phyloP scores from a whole-genome alignment of 768 basidiomycete genomes.

The Sarcomyxa edulis region DNA sequence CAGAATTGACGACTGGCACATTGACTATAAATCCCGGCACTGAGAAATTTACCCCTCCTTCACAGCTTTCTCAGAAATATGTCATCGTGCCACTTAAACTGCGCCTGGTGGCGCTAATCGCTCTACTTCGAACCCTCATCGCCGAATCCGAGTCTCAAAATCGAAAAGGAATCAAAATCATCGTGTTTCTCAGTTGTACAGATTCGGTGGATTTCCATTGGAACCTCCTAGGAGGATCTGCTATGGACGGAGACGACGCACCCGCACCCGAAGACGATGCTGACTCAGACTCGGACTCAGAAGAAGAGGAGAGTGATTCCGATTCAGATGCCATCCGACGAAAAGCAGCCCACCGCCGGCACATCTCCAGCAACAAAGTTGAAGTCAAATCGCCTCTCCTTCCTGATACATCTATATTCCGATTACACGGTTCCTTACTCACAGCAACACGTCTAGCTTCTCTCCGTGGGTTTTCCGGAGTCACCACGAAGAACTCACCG shows the following conservation, averaged over 20 bases:
- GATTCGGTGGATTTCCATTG: slow-evolving; percentile 98
- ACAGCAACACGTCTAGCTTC: slow-evolving; percentile 75
- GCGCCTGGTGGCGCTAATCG: slow-evolving; percentile 86
- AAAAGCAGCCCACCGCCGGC: slow-evolving; percentile 12
- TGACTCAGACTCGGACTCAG: slow-evolving; percentile 20
- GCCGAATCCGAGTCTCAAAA: slow-evolving; percentile 46
- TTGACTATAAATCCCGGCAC: no score
- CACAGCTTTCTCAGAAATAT: slow-evolving; percentile 90
- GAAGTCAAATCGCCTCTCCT: slow-evolving; percentile 69
- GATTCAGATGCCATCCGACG: slow-evolving; percentile 25
- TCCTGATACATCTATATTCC: slow-evolving; percentile 76
- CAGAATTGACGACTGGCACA: slow-evolving; percentile 11
- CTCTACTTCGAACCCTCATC: slow-evolving; percentile 78
- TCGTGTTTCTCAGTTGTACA: slow-evolving; percentile 95
- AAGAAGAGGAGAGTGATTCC: slow-evolving; percentile 11
- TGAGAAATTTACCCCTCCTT: slow-evolving; percentile 85
- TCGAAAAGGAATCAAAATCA: slow-evolving; percentile 62
- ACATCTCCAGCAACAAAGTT: slow-evolving; percentile 36
- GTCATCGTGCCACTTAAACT: slow-evolving; percentile 88
- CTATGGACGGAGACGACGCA: slow-evolving; percentile 50
- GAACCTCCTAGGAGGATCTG: slow-evolving; percentile 68
- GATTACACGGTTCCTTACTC: slow-evolving; percentile 90
- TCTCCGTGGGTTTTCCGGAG: slow-evolving; percentile 72
- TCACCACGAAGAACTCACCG: slow-evolving; percentile 21
- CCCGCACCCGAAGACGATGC: slow-evolving; percentile 18